These are phyloP conservation scores for Lactarius tabidus DNA, from an alignment of 768 basidiomycete genomes.

Conservation along the genomic window DNA sequence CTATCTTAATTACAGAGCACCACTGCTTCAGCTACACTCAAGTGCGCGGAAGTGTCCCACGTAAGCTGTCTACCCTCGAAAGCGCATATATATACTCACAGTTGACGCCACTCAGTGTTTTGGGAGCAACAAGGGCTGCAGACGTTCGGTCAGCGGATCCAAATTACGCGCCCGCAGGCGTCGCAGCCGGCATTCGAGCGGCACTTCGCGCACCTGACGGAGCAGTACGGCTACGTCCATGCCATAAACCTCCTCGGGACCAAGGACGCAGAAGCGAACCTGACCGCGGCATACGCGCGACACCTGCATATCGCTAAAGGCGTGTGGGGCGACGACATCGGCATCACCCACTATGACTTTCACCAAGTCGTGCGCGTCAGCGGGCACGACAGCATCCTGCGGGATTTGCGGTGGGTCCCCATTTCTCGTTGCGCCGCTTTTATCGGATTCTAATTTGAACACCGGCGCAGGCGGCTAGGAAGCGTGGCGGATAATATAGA, in stretches of 20 bases:
- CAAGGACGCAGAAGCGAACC: conserved; percentile 85
- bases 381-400: conserved; percentile 83
- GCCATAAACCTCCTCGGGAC: conserved; percentile 88
- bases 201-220: conserved; percentile 82
- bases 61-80: conserved; percentile 47
- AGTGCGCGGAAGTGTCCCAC: conserved; percentile 91
- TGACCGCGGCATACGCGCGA: conserved; percentile 78
- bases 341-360: conserved; percentile 91
- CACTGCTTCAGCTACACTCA: conserved; percentile 91
- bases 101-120: conserved; percentile 58
- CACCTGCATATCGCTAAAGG: conserved; percentile 67
- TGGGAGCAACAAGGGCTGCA: conserved; percentile 98
- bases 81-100: conserved; percentile 8
- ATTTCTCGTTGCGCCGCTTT: not conserved
- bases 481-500: conserved; percentile 62
- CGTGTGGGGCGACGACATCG: conserved; percentile 61
- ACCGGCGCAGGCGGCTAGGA: conserved; percentile 49
- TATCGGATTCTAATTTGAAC: not conserved
- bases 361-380: conserved; percentile 74
- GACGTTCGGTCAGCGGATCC: conserved; percentile 91
- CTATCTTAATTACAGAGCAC: conserved; percentile 80
- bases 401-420: conserved; percentile 58
- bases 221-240: conserved; percentile 82
- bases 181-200: conserved; percentile 97
- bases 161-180: conserved; percentile 92